Percentiles rank a stretch among this genome's conserved stretches.
Conservation (phyloP, 2,329 filamentous ascomycete species). For the Colletotrichum kahawae region DNA sequence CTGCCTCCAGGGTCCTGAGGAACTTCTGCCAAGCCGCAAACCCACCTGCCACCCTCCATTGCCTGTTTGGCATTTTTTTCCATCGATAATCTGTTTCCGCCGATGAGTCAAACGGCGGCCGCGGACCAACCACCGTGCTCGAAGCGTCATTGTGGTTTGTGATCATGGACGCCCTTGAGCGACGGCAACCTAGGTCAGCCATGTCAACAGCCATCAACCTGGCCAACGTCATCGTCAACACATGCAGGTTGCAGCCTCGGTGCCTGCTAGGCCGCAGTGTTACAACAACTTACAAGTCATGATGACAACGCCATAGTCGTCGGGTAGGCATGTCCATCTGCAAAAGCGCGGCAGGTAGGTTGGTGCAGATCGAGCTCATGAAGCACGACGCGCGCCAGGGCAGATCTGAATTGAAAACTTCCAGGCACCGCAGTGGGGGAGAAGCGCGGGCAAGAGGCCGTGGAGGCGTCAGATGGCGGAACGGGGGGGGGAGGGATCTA, state of each 20-base stretch:
- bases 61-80: not conserved
- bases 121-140: not conserved
- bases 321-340: not conserved
- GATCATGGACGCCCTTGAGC: not conserved
- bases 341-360: not conserved
- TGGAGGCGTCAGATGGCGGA: not conserved
- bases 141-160: not conserved
- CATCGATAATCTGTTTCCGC: not conserved
- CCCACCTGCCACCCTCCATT: slow-evolving; percentile 9
- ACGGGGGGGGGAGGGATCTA: not conserved
- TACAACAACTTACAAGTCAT: not conserved
- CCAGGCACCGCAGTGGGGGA: not conserved
- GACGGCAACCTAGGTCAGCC: not conserved
- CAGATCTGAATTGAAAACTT: not conserved
- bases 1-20: slow-evolving; percentile 11
- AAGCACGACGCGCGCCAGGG: not conserved
- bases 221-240: not conserved
- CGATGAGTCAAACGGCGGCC: slow-evolving; percentile 15
- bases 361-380: not conserved
- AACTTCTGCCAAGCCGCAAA: slow-evolving; percentile 19
- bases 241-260: not conserved
- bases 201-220: not conserved
- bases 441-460: not conserved
- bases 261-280: not conserved
- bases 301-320: not conserved